These are phyloP conservation scores for Inonotus obliquus DNA, from an alignment of 1,284 basidiomycete genomes.

Conservation along the genomic window DNA sequence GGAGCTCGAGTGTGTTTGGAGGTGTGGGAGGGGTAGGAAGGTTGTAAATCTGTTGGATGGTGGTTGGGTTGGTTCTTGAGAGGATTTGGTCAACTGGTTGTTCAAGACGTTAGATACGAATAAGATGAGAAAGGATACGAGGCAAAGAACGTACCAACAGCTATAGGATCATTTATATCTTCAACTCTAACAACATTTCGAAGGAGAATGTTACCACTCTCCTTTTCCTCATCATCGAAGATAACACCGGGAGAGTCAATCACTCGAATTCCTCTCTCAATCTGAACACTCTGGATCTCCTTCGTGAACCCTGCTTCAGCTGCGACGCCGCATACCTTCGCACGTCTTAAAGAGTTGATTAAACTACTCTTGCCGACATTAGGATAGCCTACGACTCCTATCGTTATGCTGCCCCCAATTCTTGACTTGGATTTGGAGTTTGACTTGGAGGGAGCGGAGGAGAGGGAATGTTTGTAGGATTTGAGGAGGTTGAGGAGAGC, in stretches of 20 bases:
- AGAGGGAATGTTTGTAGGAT: conserved; percentile 75
- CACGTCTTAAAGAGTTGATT: conserved; percentile 92
- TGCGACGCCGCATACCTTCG: conserved; percentile 89
- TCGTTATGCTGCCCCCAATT: conserved; percentile 59
- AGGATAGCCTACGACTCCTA: conserved; percentile 95
- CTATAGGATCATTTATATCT: conserved; percentile 86
- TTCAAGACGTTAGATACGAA: neutral
- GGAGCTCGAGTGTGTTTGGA: conserved; percentile 64
- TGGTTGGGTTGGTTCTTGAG: conserved; percentile 57
- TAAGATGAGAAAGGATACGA: conserved; percentile 11
- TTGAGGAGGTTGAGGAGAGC: conserved; percentile 86
- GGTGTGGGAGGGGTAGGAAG: conserved; percentile 64
- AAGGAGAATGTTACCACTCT: conserved; percentile 71
- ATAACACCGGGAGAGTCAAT: conserved; percentile 97
- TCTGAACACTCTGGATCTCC: conserved; percentile 88
- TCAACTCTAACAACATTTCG: conserved; percentile 93
- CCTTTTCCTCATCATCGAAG: conserved; percentile 68
- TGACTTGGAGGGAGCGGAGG: no score
- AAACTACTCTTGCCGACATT: conserved; percentile 97
- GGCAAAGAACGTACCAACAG: conserved; percentile 57
- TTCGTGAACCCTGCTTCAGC: conserved; percentile 95
- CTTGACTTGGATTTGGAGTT: neutral
- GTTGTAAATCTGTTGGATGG: conserved; percentile 80
- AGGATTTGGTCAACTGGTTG: conserved; percentile 80
- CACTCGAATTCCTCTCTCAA: conserved; percentile 90